Percentiles rank a stretch among this genome's conserved stretches.
Evolutionary conservation across 2,329 filamentous ascomycete genomes (phyloP).

Genomic region (Leptosphaerulina australis): DNA sequence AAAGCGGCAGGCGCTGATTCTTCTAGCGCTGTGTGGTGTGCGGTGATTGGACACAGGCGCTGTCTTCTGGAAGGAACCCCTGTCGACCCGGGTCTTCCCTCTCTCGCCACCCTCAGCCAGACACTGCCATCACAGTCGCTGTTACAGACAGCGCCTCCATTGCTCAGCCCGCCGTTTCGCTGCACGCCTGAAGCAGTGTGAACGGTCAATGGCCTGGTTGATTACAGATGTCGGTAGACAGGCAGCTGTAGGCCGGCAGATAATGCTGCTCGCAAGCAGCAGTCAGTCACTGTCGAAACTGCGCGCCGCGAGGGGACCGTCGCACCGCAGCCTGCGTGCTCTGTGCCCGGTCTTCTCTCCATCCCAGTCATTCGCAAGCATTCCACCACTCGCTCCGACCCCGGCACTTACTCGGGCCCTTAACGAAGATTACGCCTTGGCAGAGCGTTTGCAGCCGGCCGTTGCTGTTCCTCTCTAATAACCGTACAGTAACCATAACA

Average conservation of each 20-base stretch:
- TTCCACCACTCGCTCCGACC: constrained; percentile 20
- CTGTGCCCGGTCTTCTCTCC: constrained; percentile 16
- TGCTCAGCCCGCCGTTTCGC: constrained; percentile 8
- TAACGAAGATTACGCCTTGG: constrained; percentile 19
- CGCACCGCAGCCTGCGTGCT: constrained; percentile 18
- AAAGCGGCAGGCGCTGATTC: constrained; percentile 23
- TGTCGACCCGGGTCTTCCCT: constrained; percentile 5
- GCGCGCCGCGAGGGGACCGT: constrained; percentile 1
- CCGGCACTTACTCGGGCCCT: constrained; percentile 19
- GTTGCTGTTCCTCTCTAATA: constrained; percentile 18
- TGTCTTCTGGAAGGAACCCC: constrained; percentile 10
- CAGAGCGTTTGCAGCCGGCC: neutral
- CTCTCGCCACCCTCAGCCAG: constrained; percentile 18
- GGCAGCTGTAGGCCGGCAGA: too few species aligned
- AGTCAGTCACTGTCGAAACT: neutral
- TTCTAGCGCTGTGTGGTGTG: constrained; percentile 3
- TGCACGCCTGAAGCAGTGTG: neutral
- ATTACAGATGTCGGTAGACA: too few species aligned
- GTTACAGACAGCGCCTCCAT: constrained; percentile 18
- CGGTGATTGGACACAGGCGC: constrained; percentile 7
- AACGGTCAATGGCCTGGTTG: neutral
- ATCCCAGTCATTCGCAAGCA: constrained; percentile 13
- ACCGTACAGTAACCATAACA: neutral
- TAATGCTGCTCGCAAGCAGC: too few species aligned
- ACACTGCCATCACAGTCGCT: constrained; percentile 17